Evolutionary conservation across 148 eudicot species (phyloP).

Genomic region (Rhododendron ovatum): DNA sequence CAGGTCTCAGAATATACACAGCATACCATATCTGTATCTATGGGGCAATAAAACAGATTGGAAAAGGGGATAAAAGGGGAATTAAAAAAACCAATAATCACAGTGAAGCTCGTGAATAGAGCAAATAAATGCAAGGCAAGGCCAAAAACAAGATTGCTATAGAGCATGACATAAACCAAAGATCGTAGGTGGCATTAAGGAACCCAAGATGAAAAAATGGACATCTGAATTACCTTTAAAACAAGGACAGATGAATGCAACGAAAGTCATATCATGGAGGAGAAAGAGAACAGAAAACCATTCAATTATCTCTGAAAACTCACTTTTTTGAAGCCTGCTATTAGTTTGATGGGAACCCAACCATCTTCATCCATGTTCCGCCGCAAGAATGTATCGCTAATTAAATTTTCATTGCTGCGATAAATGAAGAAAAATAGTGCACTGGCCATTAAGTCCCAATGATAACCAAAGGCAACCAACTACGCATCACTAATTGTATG

Average conservation of each 20-base stretch:
- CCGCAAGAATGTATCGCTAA: conserved; percentile 72
- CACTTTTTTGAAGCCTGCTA: conserved; percentile 75
- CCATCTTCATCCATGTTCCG: conserved; percentile 76
- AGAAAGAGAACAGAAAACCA: background rate
- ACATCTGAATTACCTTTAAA: background rate
- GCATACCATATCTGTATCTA: background rate
- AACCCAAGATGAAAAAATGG: background rate
- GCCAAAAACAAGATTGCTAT: background rate
- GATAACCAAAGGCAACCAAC: conserved; percentile 1
- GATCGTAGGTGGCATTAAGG: background rate
- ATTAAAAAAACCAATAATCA: background rate
- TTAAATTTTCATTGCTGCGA: conserved; percentile 73
- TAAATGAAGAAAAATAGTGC: background rate
- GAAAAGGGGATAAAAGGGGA: background rate
- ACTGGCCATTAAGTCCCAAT: background rate
- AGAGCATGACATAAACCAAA: background rate
- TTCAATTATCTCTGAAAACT: conserved; percentile 19
- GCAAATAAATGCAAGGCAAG: background rate
- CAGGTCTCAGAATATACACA: background rate
- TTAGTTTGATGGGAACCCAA: conserved; percentile 71
- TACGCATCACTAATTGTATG: background rate
- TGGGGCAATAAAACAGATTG: background rate
- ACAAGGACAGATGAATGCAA: background rate
- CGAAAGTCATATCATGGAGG: background rate
- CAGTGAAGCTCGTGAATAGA: background rate